Evolutionary conservation across 306 rosid genomes (phyloP).

Genomic region (Prunus padus): DNA sequence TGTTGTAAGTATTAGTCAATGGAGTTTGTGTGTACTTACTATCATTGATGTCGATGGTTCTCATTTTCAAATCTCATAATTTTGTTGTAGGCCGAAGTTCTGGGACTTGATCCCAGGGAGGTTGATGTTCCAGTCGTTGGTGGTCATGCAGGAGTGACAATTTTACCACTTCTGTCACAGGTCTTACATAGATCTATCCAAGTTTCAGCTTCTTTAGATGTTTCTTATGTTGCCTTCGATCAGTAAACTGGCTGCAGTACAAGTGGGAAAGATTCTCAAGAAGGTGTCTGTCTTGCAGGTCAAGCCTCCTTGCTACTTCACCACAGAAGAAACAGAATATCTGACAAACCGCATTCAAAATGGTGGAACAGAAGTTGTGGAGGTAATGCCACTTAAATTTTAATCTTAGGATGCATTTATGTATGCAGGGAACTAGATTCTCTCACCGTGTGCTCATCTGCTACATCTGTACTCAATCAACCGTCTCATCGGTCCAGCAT

Average conservation of each 20-base stretch:
- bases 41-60: not conserved
- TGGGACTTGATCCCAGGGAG: conserved; percentile 88
- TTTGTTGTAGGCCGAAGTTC: conserved; percentile 77
- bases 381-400: conserved; percentile 41
- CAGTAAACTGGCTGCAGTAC: not conserved
- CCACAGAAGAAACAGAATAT: conserved; percentile 64
- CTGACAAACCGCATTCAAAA: conserved; percentile 93
- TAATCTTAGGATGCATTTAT: no score
- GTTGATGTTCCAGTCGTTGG: conserved; percentile 98
- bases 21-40: not conserved
- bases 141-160: conserved; percentile 93
- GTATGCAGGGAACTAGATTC: no score
- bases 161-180: conserved; percentile 96
- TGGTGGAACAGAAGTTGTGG: conserved; percentile 99
- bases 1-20: conserved; percentile 48
- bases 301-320: conserved; percentile 86
- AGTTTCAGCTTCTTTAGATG: not conserved
- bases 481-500: no score
- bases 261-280: not conserved
- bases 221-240: not conserved
- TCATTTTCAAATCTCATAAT: not conserved
- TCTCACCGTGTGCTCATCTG: no score
- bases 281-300: conserved; percentile 46
- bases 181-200: conserved; percentile 32
- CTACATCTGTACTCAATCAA: no score